phyloP scores from a whole-genome alignment of 495 filamentous ascomycete genomes.

The Neurospora terricola region DNA sequence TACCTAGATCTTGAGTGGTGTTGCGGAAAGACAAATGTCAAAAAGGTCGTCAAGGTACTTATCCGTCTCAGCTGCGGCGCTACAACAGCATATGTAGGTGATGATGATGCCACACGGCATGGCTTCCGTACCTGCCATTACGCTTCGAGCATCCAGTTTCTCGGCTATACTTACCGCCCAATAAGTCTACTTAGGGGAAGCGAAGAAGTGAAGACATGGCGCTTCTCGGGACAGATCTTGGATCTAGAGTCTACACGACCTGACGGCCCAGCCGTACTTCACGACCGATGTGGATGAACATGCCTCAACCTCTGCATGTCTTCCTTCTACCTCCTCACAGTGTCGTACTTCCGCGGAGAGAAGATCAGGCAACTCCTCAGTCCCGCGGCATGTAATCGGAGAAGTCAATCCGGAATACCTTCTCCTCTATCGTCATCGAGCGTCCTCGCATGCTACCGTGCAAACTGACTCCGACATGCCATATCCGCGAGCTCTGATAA shows the following conservation, averaged over 20 bases:
- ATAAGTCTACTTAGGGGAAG: neutral
- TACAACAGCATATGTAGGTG: neutral
- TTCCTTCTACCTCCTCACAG: neutral
- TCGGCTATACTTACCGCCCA: neutral
- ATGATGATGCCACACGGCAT: neutral
- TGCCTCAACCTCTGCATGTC: neutral
- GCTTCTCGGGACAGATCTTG: neutral
- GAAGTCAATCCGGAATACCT: neutral
- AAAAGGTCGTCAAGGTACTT: neutral
- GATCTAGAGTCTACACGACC: neutral
- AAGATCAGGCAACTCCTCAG: neutral
- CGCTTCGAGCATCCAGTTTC: neutral
- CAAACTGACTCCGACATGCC: neutral
- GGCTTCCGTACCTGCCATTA: neutral
- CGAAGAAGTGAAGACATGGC: neutral
- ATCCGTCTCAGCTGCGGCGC: neutral
- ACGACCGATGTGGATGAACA: neutral
- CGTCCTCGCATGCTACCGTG: neutral
- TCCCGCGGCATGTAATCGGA: neutral
- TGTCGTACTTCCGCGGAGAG: neutral
- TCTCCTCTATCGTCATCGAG: neutral
- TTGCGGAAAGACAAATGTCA: neutral
- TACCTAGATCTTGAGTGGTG: neutral
- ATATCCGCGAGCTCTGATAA: neutral
- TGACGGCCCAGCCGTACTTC: neutral